These are phyloP conservation scores for Pyricularia sp. DNA, from an alignment of 2,329 filamentous ascomycete genomes.

Conservation along the genomic window DNA sequence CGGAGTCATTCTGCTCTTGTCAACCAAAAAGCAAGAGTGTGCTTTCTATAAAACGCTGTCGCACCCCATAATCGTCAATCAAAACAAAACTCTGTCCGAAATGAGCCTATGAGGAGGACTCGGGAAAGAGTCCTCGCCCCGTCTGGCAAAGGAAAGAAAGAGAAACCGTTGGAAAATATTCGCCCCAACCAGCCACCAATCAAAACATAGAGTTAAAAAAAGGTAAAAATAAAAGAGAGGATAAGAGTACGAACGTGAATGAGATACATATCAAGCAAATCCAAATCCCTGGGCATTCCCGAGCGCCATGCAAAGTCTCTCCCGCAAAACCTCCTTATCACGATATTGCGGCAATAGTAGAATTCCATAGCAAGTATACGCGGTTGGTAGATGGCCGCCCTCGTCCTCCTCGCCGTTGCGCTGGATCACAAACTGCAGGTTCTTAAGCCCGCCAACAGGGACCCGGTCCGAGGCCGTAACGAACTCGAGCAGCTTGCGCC, in stretches of 20 bases:
- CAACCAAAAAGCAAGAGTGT: background rate
- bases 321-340: conserved; percentile 56
- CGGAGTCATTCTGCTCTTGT: background rate
- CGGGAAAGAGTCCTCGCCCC: background rate
- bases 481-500: conserved; percentile 75
- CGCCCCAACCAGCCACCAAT: background rate
- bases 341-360: conserved; percentile 77
- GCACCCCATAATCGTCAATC: background rate
- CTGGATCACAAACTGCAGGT: conserved; percentile 76
- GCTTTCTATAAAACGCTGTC: background rate
- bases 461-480: conserved; percentile 89
- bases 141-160: background rate
- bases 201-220: background rate
- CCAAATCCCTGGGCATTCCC: conserved; percentile 88
- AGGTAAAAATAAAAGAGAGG: background rate
- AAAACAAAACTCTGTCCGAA: background rate
- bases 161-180: background rate
- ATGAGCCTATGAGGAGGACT: background rate
- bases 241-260: background rate
- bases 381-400: conserved; percentile 62
- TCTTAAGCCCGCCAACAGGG: conserved; percentile 75
- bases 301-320: conserved; percentile 75
- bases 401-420: conserved; percentile 55
- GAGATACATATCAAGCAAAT: conserved; percentile 46
- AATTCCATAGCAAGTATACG: conserved; percentile 88